These are phyloP conservation scores for Laguncularia racemosa DNA, from an alignment of 345 rosid species.

Conservation along the genomic window DNA sequence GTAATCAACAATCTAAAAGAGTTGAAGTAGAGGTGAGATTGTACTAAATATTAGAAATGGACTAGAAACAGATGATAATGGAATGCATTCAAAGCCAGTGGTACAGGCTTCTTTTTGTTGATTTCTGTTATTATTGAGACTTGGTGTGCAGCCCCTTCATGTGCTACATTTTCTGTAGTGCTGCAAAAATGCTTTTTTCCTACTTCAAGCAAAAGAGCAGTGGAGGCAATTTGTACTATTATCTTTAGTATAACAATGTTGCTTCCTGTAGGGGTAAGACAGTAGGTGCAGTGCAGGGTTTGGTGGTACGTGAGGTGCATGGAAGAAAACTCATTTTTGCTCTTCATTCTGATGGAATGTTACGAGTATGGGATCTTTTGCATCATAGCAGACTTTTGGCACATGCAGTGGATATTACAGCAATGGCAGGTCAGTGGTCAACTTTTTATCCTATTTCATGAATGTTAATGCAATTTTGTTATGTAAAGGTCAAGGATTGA, in stretches of 20 bases:
- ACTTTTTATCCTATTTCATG: conserved; percentile 1
- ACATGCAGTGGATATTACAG: conserved; percentile 38
- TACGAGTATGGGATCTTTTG: conserved; percentile 69
- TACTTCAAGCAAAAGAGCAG: neutral
- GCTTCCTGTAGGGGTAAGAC: conserved; percentile 53
- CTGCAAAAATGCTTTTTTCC: too few relatives aligned
- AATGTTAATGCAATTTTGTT: neutral
- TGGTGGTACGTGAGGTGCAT: conserved; percentile 40
- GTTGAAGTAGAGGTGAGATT: too few relatives aligned
- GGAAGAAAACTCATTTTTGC: conserved; percentile 42
- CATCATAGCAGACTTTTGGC: conserved; percentile 42
- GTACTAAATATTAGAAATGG: too few relatives aligned
- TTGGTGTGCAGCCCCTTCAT: too few relatives aligned
- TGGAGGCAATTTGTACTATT: neutral
- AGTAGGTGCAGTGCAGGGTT: conserved; percentile 56
- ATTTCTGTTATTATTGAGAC: too few relatives aligned
- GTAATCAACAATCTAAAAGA: too few relatives aligned
- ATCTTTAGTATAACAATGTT: neutral
- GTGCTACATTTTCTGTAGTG: too few relatives aligned
- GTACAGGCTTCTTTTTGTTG: too few relatives aligned
- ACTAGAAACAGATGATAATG: too few relatives aligned
- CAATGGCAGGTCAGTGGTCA: conserved; percentile 47
- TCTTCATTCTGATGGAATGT: conserved; percentile 65
- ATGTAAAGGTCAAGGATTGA: too few relatives aligned
- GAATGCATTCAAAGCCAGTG: too few relatives aligned